Evolutionary conservation across 352 stramenopile genomes (phyloP), one percentile per base, ranked within the genome.

Genomic region (Synura sp.): DNA sequence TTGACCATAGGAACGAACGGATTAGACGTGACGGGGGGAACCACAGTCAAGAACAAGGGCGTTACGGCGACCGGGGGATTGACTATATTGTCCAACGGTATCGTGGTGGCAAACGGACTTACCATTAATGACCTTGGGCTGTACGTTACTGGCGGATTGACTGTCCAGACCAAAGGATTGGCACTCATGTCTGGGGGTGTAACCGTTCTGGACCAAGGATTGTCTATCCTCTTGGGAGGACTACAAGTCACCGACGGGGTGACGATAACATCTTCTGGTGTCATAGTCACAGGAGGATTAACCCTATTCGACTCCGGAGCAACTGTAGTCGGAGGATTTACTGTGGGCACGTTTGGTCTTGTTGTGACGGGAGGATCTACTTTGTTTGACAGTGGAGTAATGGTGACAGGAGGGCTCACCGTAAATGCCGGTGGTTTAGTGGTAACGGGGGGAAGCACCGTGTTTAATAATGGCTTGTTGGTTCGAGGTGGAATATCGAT

Each of bases 21-120:
- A 22, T n/a, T 69, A n/a, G 15, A 9, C 7, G 53, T 69, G n/a
- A 34, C 9, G 9, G 22, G 7, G 9, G 53, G 53, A 29, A 15
- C 29, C n/a, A 22, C 22, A 69, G 29, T 69, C 22, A 22, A n/a
- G 42, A 53, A n/a, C 15, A n/a, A 15, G 15, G 42, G 42, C 42
- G 15, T 53, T 53, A n/a, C 15, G 22, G 38, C 59, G 17, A 76
- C 67, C 14, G 73, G 42, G 19, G 73, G 73, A 29, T 1, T 79
- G 5, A 79, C 42, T 9, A 44, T 79, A 12, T 15, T 35, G 1
- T 25, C n/a, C 1, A 14, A 2, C 19, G 67, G 67, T 2, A 38
- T 76, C 1, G 0, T 9, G 22, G n/a, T 76, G 22, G 34, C 4
- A 15, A 76, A 32, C 25, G 67, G 67, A 1, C 35, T 29, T 53